A percentile compares a stretch with the other conserved stretches of the same genome.
Evolutionary conservation across 768 basidiomycete genomes (phyloP).

Genomic region (Dioszegia hungarica): DNA sequence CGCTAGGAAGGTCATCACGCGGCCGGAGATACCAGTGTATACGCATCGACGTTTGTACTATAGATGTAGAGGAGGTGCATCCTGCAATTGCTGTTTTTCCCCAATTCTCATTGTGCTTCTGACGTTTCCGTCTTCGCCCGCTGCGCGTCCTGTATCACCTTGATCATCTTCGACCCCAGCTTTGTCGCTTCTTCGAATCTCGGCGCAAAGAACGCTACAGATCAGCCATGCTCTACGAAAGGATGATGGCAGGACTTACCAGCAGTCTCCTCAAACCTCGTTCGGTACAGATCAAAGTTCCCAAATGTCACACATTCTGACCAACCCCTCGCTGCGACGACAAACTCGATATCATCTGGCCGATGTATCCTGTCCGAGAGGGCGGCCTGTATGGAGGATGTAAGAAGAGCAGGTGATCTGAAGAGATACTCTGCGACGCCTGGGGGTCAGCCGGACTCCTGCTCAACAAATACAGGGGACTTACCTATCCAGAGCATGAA

Average conservation of each 20-base stretch:
- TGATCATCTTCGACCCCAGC: slow-evolving; percentile 83
- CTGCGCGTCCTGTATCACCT: slow-evolving; percentile 56
- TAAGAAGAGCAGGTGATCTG: slow-evolving; percentile 60
- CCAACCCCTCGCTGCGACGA: slow-evolving; percentile 90
- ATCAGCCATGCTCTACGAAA: slow-evolving; percentile 2
- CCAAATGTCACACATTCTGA: slow-evolving; percentile 91
- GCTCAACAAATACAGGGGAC: not conserved
- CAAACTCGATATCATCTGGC: slow-evolving; percentile 88
- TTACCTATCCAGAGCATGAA: slow-evolving; percentile 86
- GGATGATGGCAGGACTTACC: slow-evolving; percentile 25
- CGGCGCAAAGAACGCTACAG: slow-evolving; percentile 62
- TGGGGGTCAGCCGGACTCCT: slow-evolving; percentile 4
- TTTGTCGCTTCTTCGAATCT: slow-evolving; percentile 80
- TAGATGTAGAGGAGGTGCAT: too few relatives aligned
- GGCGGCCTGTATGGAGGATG: slow-evolving; percentile 68
- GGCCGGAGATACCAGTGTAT: too few relatives aligned
- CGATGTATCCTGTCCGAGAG: slow-evolving; percentile 72
- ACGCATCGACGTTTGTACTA: too few relatives aligned
- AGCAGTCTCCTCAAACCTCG: slow-evolving; percentile 70
- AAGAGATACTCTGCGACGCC: slow-evolving; percentile 93
- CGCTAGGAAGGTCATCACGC: too few relatives aligned
- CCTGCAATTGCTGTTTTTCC: too few relatives aligned
- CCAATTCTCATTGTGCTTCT: not conserved
- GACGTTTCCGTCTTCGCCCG: slow-evolving; percentile 1
- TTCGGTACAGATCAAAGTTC: slow-evolving; percentile 78